These are phyloP conservation scores for Cutaneotrichosporon mucoides DNA, from an alignment of 1,284 basidiomycete genomes.

Conservation along the genomic window DNA sequence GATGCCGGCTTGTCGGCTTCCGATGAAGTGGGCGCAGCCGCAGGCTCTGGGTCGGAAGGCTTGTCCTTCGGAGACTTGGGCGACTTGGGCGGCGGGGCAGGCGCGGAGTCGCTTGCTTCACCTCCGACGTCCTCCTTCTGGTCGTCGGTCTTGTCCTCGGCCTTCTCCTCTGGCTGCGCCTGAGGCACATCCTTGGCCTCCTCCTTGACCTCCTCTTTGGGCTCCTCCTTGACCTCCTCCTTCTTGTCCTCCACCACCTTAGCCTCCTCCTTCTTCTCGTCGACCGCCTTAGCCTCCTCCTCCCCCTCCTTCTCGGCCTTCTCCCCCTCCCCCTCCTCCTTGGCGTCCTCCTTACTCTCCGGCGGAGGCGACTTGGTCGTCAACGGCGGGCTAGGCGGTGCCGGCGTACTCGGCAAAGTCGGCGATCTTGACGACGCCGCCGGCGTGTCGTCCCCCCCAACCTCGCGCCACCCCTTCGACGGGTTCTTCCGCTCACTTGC, in stretches of 20 bases:
- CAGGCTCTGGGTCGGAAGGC: neutral
- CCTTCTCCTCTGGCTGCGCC: neutral
- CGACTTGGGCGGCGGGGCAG: neutral
- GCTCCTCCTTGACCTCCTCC: too few relatives aligned
- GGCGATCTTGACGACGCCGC: neutral
- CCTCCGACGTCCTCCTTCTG: too few relatives aligned
- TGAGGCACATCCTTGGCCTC: conserved; percentile 3
- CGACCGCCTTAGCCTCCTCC: conserved; percentile 8
- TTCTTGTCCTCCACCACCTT: too few relatives aligned
- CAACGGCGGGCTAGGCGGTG: neutral
- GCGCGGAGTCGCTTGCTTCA: neutral
- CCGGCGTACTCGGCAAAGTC: neutral
- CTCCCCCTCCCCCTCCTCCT: too few relatives aligned
- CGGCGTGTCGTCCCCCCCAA: neutral
- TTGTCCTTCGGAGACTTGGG: neutral
- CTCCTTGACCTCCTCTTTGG: neutral
- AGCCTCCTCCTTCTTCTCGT: too few relatives aligned
- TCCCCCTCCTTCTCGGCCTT: neutral
- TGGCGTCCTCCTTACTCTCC: too few relatives aligned
- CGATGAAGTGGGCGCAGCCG: too few relatives aligned
- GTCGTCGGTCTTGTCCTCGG: neutral
- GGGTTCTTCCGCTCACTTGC: neutral
- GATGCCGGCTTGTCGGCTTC: too few relatives aligned
- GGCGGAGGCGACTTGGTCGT: neutral
- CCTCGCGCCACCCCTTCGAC: conserved; percentile 1